Evolutionary conservation across 768 basidiomycete genomes (phyloP).

Genomic region (Pluteus cervinus): DNA sequence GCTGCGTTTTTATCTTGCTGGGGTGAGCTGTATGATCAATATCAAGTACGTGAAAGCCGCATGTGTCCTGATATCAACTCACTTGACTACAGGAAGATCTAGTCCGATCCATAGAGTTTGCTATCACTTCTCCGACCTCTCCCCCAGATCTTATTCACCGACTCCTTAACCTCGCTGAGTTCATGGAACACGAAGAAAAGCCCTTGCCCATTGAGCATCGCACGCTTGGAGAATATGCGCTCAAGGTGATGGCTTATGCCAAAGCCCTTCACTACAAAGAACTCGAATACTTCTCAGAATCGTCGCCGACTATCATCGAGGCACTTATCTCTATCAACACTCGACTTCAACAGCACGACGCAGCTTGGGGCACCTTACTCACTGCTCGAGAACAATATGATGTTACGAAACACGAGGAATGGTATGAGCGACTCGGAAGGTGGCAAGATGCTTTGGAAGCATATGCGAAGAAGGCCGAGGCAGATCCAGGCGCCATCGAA

Average conservation of each 20-base stretch:
- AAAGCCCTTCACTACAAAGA: constrained; percentile 99
- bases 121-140: constrained; percentile 70
- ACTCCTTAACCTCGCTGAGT: constrained; percentile 90
- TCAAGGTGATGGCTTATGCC: constrained; percentile 91
- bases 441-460: constrained; percentile 92
- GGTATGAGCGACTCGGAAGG: constrained; percentile 94
- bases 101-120: constrained; percentile 81
- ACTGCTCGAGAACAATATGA: constrained; percentile 89
- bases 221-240: constrained; percentile 89
- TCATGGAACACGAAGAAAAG: constrained; percentile 99
- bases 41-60: constrained; percentile 59
- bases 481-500: constrained; percentile 73
- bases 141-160: constrained; percentile 89
- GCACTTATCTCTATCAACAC: constrained; percentile 95
- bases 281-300: constrained; percentile 91
- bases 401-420: constrained; percentile 90
- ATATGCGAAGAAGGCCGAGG: constrained; percentile 72
- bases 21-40: constrained; percentile 92
- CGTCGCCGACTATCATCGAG: constrained; percentile 87
- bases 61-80: background rate
- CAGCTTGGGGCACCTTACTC: constrained; percentile 93
- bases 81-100: constrained; percentile 72
- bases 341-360: constrained; percentile 93
- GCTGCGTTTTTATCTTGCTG: constrained; percentile 98
- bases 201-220: constrained; percentile 89